These are phyloP conservation scores for Ceratobasidium sp. DNA, from an alignment of 1,284 basidiomycete species.

Conservation along the genomic window DNA sequence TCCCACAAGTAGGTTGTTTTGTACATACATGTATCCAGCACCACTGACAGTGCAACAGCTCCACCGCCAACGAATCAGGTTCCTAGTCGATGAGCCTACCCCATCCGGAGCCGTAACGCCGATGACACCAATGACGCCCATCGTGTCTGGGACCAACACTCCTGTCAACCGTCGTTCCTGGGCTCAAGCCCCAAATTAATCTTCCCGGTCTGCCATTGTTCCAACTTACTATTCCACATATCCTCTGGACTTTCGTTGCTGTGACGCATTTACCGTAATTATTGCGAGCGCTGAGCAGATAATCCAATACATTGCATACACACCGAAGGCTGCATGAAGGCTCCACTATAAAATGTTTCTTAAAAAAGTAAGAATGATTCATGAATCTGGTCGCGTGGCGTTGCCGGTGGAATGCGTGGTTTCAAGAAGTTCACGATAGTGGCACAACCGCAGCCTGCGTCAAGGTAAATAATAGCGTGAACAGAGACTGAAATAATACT, in stretches of 20 bases:
- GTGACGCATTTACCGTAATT: slow-evolving; percentile 28
- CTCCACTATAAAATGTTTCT: neutral
- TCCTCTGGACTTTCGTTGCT: slow-evolving; percentile 25
- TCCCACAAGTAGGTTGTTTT: slow-evolving; percentile 77
- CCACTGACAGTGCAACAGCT: slow-evolving; percentile 61
- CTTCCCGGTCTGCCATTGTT: neutral
- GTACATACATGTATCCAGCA: neutral
- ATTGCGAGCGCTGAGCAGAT: slow-evolving; percentile 25
- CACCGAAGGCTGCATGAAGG: neutral
- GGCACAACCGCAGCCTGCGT: slow-evolving; percentile 45
- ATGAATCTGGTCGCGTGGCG: neutral
- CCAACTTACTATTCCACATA: neutral
- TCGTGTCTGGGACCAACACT: slow-evolving; percentile 18
- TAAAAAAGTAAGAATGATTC: neutral
- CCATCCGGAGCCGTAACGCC: slow-evolving; percentile 48
- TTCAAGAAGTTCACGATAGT: slow-evolving; percentile 47
- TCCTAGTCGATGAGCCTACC: slow-evolving; percentile 58
- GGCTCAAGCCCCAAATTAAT: slow-evolving; percentile 27
- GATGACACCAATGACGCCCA: slow-evolving; percentile 47
- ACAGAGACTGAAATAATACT: slow-evolving; percentile 53
- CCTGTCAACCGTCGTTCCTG: slow-evolving; percentile 33
- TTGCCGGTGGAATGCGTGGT: neutral
- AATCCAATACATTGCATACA: slow-evolving; percentile 40
- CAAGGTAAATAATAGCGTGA: neutral
- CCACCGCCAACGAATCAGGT: slow-evolving; percentile 80